These are phyloP conservation scores for Lodderomyces pseudojiufengensis DNA, from an alignment of 1,139 yeast genomes.

Conservation along the genomic window DNA sequence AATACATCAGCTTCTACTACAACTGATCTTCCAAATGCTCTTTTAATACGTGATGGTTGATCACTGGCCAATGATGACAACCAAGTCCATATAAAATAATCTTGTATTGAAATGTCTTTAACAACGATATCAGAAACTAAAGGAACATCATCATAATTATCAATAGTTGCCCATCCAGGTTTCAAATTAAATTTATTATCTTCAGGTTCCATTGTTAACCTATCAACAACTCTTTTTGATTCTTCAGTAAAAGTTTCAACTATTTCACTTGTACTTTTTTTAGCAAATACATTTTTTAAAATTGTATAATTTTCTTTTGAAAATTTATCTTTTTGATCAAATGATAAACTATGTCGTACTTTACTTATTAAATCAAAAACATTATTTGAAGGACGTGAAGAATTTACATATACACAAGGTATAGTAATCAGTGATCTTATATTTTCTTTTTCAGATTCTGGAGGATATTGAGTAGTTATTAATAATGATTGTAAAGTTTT, in stretches of 20 bases:
- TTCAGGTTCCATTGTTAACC: constrained; percentile 47
- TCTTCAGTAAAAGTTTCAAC: constrained; percentile 68
- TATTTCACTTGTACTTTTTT: constrained; percentile 52
- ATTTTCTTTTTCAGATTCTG: constrained; percentile 27
- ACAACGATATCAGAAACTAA: constrained; percentile 49
- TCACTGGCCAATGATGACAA: constrained; percentile 73
- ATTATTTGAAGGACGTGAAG: constrained; percentile 54
- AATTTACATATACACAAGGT: constrained; percentile 62
- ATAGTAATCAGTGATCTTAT: constrained; percentile 39
- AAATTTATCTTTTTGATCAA: constrained; percentile 67
- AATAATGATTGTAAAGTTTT: constrained; percentile 59
- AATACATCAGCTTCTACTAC: constrained; percentile 69
- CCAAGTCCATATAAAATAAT: constrained; percentile 92
- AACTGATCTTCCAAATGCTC: constrained; percentile 73
- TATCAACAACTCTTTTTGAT: constrained; percentile 63
- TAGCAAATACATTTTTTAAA: constrained; percentile 67
- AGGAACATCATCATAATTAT: constrained; percentile 29
- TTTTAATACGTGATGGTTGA: constrained; percentile 61
- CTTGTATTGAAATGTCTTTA: constrained; percentile 70
- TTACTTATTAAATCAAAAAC: constrained; percentile 47
- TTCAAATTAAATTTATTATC: constrained; percentile 28
- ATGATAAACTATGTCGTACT: constrained; percentile 61
- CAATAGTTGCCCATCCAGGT: constrained; percentile 43
- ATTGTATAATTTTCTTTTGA: constrained; percentile 79
- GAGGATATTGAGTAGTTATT: constrained; percentile 64